Evolutionary conservation across 768 basidiomycete genomes (phyloP).

Genomic region (Tulasnella sp.): DNA sequence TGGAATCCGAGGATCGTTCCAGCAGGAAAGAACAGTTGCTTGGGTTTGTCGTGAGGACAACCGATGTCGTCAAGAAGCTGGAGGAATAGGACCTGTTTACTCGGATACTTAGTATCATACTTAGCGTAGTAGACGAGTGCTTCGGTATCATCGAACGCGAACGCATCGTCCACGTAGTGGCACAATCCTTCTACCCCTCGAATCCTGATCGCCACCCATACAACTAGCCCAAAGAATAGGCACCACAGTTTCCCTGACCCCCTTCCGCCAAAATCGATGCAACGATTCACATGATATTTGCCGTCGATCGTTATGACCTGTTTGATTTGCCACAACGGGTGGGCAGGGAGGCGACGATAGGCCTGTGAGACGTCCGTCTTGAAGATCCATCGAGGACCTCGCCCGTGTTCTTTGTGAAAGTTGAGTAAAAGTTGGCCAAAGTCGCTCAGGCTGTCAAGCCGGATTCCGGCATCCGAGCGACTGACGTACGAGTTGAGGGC

Average conservation of each 20-base stretch:
- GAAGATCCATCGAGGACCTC: conserved; percentile 20
- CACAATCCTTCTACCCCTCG: conserved; percentile 20
- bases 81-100: conserved; percentile 30
- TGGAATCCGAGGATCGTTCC: conserved; percentile 34
- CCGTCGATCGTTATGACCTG: conserved; percentile 29
- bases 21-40: conserved; percentile 30
- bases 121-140: conserved; percentile 27
- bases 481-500: conserved; percentile 33
- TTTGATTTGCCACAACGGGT: conserved; percentile 34
- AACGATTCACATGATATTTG: conserved; percentile 26
- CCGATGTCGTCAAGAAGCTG: conserved; percentile 33
- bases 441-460: conserved; percentile 30
- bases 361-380: conserved; percentile 34
- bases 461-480: conserved; percentile 23
- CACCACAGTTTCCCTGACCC: conserved; percentile 25
- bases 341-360: conserved; percentile 30
- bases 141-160: conserved; percentile 19
- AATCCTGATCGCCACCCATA: conserved; percentile 31
- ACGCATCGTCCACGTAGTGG: conserved; percentile 32
- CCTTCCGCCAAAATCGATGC: conserved; percentile 29
- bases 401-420: conserved; percentile 11
- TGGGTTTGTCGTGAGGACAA: conserved; percentile 31
- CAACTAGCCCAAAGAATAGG: conserved; percentile 27
- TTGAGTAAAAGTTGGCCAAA: conserved; percentile 21
- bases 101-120: conserved; percentile 26